A percentile compares a stretch with the other conserved stretches of the same genome.
phyloP scores from a whole-genome alignment of 2,329 filamentous ascomycete species.

The Coleophoma cylindrospora region DNA sequence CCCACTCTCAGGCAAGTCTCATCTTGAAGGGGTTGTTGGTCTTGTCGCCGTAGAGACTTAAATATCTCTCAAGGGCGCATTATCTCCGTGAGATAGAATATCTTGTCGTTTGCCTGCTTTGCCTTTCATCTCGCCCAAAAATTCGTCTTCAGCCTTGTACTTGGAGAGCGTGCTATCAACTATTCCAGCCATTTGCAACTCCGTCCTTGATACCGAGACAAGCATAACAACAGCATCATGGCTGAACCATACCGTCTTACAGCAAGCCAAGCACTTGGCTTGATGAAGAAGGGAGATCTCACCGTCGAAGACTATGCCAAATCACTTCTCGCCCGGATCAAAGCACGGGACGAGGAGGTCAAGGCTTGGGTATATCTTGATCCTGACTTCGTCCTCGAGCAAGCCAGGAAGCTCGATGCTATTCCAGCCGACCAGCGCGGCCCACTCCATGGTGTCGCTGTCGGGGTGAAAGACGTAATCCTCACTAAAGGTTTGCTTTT shows the following conservation, averaged over 20 bases:
- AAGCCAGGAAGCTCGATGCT: slow-evolving; percentile 44
- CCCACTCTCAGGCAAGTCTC: no score
- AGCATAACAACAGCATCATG: slow-evolving; percentile 8
- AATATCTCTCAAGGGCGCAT: no score
- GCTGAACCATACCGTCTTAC: slow-evolving; percentile 33
- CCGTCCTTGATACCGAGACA: no score
- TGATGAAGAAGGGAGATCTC: slow-evolving; percentile 33
- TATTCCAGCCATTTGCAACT: no score
- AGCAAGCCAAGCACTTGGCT: slow-evolving; percentile 34
- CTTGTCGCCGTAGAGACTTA: no score
- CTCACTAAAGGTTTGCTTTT: slow-evolving; percentile 40
- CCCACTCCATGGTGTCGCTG: slow-evolving; percentile 49
- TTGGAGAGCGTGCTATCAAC: no score
- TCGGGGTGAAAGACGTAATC: slow-evolving; percentile 59
- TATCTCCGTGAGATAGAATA: no score
- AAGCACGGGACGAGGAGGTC: slow-evolving; percentile 36
- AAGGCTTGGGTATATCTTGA: slow-evolving; percentile 47
- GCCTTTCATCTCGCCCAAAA: no score
- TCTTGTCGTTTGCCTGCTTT: no score
- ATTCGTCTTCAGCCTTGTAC: no score
- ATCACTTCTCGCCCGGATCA: slow-evolving; percentile 40
- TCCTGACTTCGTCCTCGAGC: slow-evolving; percentile 38
- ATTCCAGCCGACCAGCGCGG: slow-evolving; percentile 43
- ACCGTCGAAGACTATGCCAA: slow-evolving; percentile 44
- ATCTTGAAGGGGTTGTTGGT: no score